These are phyloP conservation scores for Keithomyces neogunnii DNA, from an alignment of 2,329 filamentous ascomycete species.

Conservation along the genomic window DNA sequence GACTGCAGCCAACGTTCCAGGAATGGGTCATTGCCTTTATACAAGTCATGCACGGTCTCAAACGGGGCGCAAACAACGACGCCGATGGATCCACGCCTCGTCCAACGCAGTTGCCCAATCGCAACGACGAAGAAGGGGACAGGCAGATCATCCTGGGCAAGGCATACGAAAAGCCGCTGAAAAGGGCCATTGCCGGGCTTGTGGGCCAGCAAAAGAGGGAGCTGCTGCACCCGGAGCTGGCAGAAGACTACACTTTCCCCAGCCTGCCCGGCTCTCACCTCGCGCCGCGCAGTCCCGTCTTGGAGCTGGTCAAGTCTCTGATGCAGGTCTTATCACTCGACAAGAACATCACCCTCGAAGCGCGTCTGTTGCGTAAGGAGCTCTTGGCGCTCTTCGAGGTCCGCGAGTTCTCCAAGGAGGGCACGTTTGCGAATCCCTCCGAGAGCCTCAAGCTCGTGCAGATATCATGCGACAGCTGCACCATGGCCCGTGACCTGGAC, in stretches of 20 bases:
- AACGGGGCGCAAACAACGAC: slow-evolving; percentile 52
- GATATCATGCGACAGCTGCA: slow-evolving; percentile 84
- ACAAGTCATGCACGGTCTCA: slow-evolving; percentile 82
- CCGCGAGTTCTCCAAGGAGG: slow-evolving; percentile 83
- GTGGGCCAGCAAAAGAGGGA: slow-evolving; percentile 81
- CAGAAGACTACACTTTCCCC: slow-evolving; percentile 81
- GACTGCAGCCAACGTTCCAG: slow-evolving; percentile 76
- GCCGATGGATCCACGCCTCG: slow-evolving; percentile 40
- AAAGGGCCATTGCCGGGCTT: slow-evolving; percentile 78
- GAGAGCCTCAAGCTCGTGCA: slow-evolving; percentile 64
- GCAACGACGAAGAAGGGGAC: slow-evolving; percentile 51
- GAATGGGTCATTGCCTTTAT: slow-evolving; percentile 95
- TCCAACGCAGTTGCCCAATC: slow-evolving; percentile 50
- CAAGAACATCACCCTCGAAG: slow-evolving; percentile 83
- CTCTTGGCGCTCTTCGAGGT: slow-evolving; percentile 86
- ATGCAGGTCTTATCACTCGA: slow-evolving; percentile 90
- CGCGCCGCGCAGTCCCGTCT: slow-evolving; percentile 53
- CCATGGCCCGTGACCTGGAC: slow-evolving; percentile 79
- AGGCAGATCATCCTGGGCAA: slow-evolving; percentile 65
- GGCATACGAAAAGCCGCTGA: slow-evolving; percentile 78
- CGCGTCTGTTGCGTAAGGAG: slow-evolving; percentile 79
- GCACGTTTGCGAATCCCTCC: slow-evolving; percentile 80
- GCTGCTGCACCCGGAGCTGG: slow-evolving; percentile 79
- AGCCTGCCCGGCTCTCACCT: slow-evolving; percentile 63
- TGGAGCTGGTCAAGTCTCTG: slow-evolving; percentile 86